Percentiles rank a stretch among this genome's conserved stretches.
These are phyloP conservation scores for apple (Malus domestica) DNA, from an alignment of 306 rosid species.

Conservation along the genomic window DNA sequence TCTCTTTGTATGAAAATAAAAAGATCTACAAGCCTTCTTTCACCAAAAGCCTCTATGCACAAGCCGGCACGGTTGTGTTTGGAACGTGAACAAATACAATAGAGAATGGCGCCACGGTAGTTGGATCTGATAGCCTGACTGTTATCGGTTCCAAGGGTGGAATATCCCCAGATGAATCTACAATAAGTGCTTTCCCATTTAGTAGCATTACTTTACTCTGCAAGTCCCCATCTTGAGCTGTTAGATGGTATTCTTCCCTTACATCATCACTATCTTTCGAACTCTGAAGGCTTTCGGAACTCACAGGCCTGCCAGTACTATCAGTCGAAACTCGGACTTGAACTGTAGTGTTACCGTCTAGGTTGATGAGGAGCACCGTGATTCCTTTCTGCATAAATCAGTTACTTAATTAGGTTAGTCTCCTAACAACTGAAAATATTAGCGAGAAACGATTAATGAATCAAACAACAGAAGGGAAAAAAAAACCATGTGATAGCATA, in stretches of 20 bases:
- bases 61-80: conserved; percentile 30
- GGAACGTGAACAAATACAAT: conserved; percentile 64
- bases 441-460: too few species aligned
- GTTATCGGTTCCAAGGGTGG: conserved; percentile 47
- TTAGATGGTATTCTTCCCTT: conserved; percentile 62
- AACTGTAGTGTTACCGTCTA: conserved; percentile 39
- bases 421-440: too few species aligned
- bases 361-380: conserved; percentile 50
- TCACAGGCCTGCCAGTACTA: not conserved
- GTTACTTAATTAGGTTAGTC: not conserved
- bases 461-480: too few species aligned
- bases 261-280: not conserved
- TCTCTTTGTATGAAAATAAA: not conserved
- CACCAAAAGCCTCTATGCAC: conserved; percentile 2
- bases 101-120: conserved; percentile 48
- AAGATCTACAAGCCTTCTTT: not conserved
- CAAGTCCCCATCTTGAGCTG: conserved; percentile 41
- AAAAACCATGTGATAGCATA: too few species aligned
- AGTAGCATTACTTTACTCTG: conserved; percentile 49
- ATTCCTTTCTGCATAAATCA: conserved; percentile 44
- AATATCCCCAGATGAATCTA: conserved; percentile 44
- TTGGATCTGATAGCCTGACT: conserved; percentile 35
- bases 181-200: conserved; percentile 43
- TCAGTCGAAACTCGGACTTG: conserved; percentile 20
- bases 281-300: conserved; percentile 1